phyloP scores from a whole-genome alignment of 352 stramenopile genomes.

The Phytopythium oedochilum region DNA sequence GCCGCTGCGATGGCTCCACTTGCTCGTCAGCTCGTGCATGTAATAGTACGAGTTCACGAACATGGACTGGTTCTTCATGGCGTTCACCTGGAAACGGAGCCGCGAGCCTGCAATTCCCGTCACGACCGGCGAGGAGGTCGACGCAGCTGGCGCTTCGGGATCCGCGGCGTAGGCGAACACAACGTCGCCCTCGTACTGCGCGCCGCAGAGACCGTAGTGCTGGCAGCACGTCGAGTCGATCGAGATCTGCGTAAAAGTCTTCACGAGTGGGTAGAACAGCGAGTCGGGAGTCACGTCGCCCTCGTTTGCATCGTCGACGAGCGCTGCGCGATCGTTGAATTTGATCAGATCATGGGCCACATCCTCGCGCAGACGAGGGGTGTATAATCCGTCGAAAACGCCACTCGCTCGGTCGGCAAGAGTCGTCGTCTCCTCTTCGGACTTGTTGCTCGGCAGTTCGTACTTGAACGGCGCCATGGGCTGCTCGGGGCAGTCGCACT shows the following conservation, averaged over 20 bases:
- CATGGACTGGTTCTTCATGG: slow-evolving; percentile 84
- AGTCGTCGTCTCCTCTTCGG: not conserved
- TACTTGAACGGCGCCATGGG: slow-evolving; percentile 79
- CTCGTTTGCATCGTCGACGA: not conserved
- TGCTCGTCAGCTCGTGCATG: slow-evolving; percentile 45
- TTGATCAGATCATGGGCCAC: not conserved
- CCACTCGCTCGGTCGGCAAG: not conserved
- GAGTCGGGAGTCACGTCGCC: slow-evolving; percentile 51
- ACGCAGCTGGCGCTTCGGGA: not conserved
- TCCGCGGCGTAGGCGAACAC: slow-evolving; percentile 43
- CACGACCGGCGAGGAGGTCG: not conserved
- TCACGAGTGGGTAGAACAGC: slow-evolving; percentile 74
- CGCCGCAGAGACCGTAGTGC: slow-evolving; percentile 82
- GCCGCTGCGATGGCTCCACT: slow-evolving; percentile 24
- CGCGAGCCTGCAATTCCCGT: slow-evolving; percentile 67
- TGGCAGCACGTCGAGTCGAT: slow-evolving; percentile 90
- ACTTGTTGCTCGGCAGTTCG: slow-evolving; percentile 33
- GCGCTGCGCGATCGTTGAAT: not conserved
- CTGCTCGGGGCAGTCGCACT: slow-evolving; percentile 69
- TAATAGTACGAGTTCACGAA: slow-evolving; percentile 91
- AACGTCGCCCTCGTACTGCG: slow-evolving; percentile 83
- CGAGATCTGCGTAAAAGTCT: slow-evolving; percentile 82
- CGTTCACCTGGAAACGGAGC: slow-evolving; percentile 84
- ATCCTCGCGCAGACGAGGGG: not conserved
- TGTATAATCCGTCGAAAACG: not conserved